phyloP scores from a whole-genome alignment of 2,329 filamentous ascomycete species.

The Fusarium coicis region DNA sequence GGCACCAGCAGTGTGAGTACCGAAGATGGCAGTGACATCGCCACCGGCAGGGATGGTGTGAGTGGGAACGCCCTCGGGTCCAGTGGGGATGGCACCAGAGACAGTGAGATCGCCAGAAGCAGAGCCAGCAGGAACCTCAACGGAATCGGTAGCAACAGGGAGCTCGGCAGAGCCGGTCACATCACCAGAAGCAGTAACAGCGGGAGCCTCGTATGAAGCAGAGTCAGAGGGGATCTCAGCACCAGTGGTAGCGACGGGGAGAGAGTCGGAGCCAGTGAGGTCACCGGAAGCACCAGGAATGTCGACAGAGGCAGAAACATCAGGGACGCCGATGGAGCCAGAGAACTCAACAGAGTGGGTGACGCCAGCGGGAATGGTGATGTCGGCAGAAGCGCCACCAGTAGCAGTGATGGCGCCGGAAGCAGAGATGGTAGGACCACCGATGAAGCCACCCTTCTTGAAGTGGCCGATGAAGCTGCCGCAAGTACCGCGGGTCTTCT shows the following conservation, averaged over 20 bases:
- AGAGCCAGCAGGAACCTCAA: neutral
- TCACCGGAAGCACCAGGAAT: constrained; percentile 8
- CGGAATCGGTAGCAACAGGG: neutral
- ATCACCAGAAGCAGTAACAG: neutral
- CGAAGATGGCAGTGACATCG: constrained; percentile 26
- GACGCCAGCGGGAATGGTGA: constrained; percentile 18
- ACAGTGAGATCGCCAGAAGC: neutral
- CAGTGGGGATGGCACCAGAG: neutral
- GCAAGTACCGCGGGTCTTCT: constrained; percentile 30
- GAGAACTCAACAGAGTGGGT: constrained; percentile 16
- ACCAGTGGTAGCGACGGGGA: neutral
- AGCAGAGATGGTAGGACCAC: constrained; percentile 22
- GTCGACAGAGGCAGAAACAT: neutral
- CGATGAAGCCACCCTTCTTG: constrained; percentile 18
- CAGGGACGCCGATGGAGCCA: neutral
- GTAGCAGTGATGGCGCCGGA: constrained; percentile 27
- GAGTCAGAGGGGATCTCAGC: neutral
- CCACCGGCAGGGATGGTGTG: constrained; percentile 11
- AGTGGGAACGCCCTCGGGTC: constrained; percentile 9
- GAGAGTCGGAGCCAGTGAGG: neutral
- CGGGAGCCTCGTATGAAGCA: neutral
- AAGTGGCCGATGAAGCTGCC: constrained; percentile 30
- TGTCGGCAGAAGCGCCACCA: neutral
- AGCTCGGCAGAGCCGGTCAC: neutral
- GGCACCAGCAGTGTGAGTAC: constrained; percentile 8